Evolutionary conservation across 176 grass and related monocot species (phyloP).

Genomic region (Oryza rufipogon): DNA sequence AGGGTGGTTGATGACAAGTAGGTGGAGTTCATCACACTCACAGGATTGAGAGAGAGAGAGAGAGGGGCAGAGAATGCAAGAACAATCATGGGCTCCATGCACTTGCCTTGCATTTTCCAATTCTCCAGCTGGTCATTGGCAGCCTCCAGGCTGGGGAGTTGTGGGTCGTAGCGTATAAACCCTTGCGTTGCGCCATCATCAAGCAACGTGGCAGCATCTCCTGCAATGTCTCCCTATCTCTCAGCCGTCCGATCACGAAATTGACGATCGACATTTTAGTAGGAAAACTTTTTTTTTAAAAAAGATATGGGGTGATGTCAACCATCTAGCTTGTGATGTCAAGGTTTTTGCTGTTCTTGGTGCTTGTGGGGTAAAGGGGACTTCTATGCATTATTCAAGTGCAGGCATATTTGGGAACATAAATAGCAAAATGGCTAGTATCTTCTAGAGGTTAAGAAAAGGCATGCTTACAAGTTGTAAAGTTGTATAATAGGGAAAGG

Average conservation of each 20-base stretch:
- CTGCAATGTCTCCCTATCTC: background rate
- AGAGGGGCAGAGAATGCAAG: background rate
- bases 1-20: slow-evolving; percentile 43
- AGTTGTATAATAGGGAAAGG: background rate
- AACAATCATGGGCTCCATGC: slow-evolving; percentile 51
- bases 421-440: background rate
- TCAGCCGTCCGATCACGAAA: slow-evolving; percentile 17
- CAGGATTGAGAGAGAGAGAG: background rate
- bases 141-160: slow-evolving; percentile 37
- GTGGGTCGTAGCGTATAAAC: background rate
- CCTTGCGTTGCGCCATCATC: slow-evolving; percentile 1
- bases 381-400: background rate
- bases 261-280: background rate
- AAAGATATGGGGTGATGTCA: background rate
- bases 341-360: background rate
- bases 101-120: slow-evolving; percentile 41
- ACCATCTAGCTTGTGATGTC: background rate
- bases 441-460: background rate
- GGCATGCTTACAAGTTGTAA: background rate
- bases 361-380: background rate
- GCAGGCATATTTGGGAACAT: background rate
- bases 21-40: slow-evolving; percentile 54
- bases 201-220: slow-evolving; percentile 28
- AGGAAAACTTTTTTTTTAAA: background rate
- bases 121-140: slow-evolving; percentile 42